Conservation (phyloP, 2,329 filamentous ascomycete species). For the Fonsecaea erecta region DNA sequence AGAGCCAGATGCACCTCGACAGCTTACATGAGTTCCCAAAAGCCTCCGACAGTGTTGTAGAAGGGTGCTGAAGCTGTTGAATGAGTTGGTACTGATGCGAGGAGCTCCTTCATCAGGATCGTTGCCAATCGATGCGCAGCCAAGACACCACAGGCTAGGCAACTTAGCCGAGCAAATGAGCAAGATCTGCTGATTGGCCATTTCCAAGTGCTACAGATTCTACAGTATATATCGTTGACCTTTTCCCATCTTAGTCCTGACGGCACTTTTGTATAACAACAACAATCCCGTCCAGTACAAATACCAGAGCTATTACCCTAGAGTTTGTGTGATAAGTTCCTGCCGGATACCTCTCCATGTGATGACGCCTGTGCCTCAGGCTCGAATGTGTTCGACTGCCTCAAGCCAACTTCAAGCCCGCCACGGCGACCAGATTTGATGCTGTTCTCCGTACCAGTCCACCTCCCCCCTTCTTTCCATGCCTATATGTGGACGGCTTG, state of each 20-base stretch:
- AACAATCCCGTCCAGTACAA: background rate
- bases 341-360: background rate
- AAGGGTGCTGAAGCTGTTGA: slow-evolving; percentile 25
- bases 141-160: background rate
- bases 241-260: background rate
- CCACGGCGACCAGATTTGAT: slow-evolving; percentile 4
- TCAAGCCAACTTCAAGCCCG: background rate
- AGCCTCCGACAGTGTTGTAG: slow-evolving; percentile 15
- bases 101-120: slow-evolving; percentile 21
- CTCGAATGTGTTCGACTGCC: background rate
- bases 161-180: background rate
- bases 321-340: background rate
- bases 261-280: background rate
- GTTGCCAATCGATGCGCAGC: slow-evolving; percentile 2
- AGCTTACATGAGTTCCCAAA: slow-evolving; percentile 29
- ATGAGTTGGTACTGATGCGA: slow-evolving; percentile 5
- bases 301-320: background rate
- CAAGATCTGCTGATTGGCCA: background rate
- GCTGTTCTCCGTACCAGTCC: slow-evolving; percentile 2
- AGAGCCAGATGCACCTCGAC: background rate
- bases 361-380: background rate
- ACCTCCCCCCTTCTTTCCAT: background rate
- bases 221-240: too few relatives aligned
- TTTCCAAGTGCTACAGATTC: too few relatives aligned
- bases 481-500: background rate